These are phyloP conservation scores for Apium graveolens DNA, from an alignment of 129 eudicot species.

Conservation along the genomic window DNA sequence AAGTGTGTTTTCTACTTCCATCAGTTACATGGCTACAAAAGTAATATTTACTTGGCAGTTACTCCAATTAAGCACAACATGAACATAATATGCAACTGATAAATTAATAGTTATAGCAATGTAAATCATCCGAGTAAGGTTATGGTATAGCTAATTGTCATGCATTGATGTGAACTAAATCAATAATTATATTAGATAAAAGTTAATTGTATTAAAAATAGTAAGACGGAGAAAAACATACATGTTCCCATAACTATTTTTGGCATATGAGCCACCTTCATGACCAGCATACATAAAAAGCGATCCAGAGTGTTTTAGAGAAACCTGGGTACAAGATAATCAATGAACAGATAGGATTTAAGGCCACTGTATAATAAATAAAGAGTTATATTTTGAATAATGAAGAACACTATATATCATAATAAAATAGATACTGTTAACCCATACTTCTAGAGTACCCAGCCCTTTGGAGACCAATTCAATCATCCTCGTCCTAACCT, in stretches of 20 bases:
- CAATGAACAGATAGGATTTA: neutral
- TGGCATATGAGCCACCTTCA: conserved; percentile 97
- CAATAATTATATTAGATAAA: neutral
- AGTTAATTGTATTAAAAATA: too few species aligned
- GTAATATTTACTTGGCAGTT: neutral
- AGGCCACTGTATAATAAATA: neutral
- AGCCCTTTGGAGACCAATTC: conserved; percentile 84
- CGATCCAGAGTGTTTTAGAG: conserved; percentile 98
- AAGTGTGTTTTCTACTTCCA: neutral
- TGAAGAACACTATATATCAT: neutral
- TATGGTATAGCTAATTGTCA: neutral
- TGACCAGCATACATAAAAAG: conserved; percentile 99
- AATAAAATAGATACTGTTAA: neutral
- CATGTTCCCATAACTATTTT: conserved; percentile 92
- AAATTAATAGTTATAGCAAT: neutral
- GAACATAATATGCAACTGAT: neutral
- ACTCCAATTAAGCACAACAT: neutral
- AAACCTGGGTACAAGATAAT: conserved; percentile 64
- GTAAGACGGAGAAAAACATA: conserved; percentile 31
- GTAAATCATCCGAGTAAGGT: neutral
- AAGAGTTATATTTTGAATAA: neutral
- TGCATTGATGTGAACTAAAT: conserved; percentile 2
- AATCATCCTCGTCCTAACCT: conserved; percentile 80
- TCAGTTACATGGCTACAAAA: neutral
- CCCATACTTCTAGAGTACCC: conserved; percentile 81